phyloP scores from a whole-genome alignment of 331 rosid genomes.

The Saraca asoca region DNA sequence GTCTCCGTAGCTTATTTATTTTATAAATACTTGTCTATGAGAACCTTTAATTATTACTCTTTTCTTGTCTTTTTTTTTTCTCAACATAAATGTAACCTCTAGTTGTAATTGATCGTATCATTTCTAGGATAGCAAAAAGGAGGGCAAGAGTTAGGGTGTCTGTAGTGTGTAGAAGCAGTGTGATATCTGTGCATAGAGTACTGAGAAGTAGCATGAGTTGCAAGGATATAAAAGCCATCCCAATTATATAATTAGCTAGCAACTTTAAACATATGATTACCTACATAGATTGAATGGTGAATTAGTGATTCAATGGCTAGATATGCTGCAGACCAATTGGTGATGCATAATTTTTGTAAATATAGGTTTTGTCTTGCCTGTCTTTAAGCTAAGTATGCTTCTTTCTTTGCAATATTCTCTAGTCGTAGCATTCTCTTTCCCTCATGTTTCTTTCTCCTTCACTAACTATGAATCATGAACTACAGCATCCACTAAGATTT shows the following conservation, averaged over 20 bases:
- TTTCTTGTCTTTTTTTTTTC: conserved; percentile 13
- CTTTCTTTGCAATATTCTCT: background rate
- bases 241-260: background rate
- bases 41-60: background rate
- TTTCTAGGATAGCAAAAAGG: background rate
- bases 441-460: conserved; percentile 3
- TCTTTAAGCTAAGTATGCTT: background rate
- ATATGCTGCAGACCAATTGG: background rate
- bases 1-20: conserved; percentile 30
- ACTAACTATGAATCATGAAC: conserved; percentile 26
- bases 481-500: conserved; percentile 1
- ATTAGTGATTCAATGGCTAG: background rate
- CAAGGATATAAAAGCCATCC: background rate
- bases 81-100: background rate
- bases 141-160: background rate
- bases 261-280: background rate
- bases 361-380: background rate
- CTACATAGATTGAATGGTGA: background rate
- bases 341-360: background rate
- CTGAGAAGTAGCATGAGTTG: background rate
- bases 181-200: background rate
- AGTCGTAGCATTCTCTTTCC: background rate
- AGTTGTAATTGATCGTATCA: conserved; percentile 1
- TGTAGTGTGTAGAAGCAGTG: no score
- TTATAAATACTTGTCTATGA: conserved; percentile 22